Percentiles rank a stretch among this genome's conserved stretches.
Evolutionary conservation across 2,329 filamentous ascomycete genomes (phyloP).

Genomic region (Colletotrichum siamense): DNA sequence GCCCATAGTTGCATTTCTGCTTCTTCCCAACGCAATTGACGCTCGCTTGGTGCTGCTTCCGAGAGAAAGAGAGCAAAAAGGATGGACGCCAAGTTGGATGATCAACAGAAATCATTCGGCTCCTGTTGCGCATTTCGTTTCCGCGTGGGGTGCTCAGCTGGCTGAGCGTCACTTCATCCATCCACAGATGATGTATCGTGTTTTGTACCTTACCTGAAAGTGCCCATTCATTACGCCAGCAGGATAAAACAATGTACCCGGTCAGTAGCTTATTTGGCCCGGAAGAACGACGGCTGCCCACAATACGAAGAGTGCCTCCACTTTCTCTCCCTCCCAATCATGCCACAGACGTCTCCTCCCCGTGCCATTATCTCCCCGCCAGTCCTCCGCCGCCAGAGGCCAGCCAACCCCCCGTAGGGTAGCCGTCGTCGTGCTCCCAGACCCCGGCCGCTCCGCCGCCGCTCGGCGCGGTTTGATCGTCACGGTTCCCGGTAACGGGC

Average conservation of each 20-base stretch:
- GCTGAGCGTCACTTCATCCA: not conserved
- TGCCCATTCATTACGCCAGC: not conserved
- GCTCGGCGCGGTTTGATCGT: slow-evolving; percentile 20
- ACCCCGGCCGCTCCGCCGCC: not conserved
- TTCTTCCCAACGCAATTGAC: not conserved
- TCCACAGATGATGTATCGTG: not conserved
- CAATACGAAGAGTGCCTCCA: not conserved
- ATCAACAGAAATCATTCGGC: not conserved
- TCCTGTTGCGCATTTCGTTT: slow-evolving; percentile 1
- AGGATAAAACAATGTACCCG: not conserved
- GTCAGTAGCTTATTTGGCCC: not conserved
- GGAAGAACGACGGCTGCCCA: not conserved
- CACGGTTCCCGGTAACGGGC: not conserved
- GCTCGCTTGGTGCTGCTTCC: not conserved
- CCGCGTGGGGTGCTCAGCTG: not conserved
- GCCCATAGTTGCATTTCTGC: not conserved
- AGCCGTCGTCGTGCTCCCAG: slow-evolving; percentile 1
- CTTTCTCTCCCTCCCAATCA: not conserved
- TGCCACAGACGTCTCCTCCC: not conserved
- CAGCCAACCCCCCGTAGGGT: too few relatives aligned
- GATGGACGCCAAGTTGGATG: not conserved
- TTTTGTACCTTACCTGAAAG: not conserved
- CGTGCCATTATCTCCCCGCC: not conserved
- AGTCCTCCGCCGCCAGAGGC: too few relatives aligned
- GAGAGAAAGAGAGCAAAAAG: not conserved